A percentile compares a stretch with the other conserved stretches of the same genome.
These are phyloP conservation scores for Phytophthora tubulina DNA, from an alignment of 352 stramenopile species.

Conservation along the genomic window DNA sequence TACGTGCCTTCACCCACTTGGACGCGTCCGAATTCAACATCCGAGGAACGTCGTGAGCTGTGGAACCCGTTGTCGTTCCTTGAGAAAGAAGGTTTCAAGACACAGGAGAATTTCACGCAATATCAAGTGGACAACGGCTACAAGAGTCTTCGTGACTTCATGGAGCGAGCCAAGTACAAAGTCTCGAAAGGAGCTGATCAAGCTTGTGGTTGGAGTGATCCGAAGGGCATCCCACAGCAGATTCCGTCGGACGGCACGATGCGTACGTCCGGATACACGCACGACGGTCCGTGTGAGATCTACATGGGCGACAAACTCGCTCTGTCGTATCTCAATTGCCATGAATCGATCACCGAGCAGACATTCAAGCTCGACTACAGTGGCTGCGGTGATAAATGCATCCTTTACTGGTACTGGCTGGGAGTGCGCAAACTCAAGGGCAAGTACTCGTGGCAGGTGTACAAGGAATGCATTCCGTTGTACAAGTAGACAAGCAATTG, in stretches of 20 bases:
- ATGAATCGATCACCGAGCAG: slow-evolving; percentile 45
- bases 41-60: slow-evolving; percentile 37
- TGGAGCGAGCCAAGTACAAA: slow-evolving; percentile 52
- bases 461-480: slow-evolving; percentile 56
- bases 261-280: slow-evolving; percentile 56
- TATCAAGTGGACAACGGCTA: slow-evolving; percentile 51
- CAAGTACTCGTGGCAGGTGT: slow-evolving; percentile 58
- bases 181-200: slow-evolving; percentile 42
- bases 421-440: slow-evolving; percentile 43
- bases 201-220: slow-evolving; percentile 43
- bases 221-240: slow-evolving; percentile 41
- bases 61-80: slow-evolving; percentile 60
- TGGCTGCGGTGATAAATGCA: slow-evolving; percentile 46
- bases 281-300: slow-evolving; percentile 55
- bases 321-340: slow-evolving; percentile 44
- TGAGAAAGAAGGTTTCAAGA: slow-evolving; percentile 54
- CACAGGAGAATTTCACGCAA: slow-evolving; percentile 51
- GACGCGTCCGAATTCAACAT: slow-evolving; percentile 38
- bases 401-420: slow-evolving; percentile 55
- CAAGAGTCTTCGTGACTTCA: slow-evolving; percentile 55
- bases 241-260: slow-evolving; percentile 45
- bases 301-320: slow-evolving; percentile 52
- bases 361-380: slow-evolving; percentile 45
- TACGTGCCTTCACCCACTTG: slow-evolving; percentile 50
- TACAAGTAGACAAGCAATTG: slow-evolving; percentile 18